Evolutionary conservation across 495 filamentous ascomycete species (phyloP).

Genomic region (Aspergillus kassunensis): DNA sequence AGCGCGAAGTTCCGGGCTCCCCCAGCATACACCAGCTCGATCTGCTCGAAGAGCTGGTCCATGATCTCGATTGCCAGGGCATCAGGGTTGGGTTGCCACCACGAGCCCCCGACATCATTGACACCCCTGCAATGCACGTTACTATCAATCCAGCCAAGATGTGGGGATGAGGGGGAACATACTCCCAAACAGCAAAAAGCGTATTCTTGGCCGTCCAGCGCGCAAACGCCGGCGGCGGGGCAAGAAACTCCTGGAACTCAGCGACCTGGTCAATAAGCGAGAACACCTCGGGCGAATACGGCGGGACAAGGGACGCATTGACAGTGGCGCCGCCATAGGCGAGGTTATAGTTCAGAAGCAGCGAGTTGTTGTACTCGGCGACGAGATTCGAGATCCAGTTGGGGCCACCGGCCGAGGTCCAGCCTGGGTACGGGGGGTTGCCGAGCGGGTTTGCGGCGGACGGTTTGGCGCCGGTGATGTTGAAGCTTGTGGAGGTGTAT

Average conservation of each 20-base stretch:
- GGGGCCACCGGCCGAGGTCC: constrained; percentile 4
- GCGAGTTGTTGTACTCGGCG: constrained; percentile 6
- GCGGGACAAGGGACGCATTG: constrained; percentile 7
- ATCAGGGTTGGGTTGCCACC: constrained; percentile 7
- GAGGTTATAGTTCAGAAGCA: constrained; percentile 11
- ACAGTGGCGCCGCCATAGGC: constrained; percentile 12
- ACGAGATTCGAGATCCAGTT: constrained; percentile 12
- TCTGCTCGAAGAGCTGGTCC: constrained; percentile 8
- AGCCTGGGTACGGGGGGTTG: constrained; percentile 11
- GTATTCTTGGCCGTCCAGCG: constrained; percentile 5
- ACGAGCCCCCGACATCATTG: constrained; percentile 8
- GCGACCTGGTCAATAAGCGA: constrained; percentile 12
- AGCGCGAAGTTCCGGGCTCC: constrained; percentile 8
- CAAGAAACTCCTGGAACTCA: constrained; percentile 1
- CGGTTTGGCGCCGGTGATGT: constrained; percentile 9
- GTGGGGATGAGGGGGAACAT: neutral
- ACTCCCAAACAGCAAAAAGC: constrained; percentile 8
- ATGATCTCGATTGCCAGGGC: constrained; percentile 5
- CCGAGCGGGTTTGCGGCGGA: constrained; percentile 11
- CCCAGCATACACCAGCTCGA: constrained; percentile 6
- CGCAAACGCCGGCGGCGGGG: neutral
- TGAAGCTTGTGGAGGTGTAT: constrained; percentile 11
- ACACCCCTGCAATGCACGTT: neutral
- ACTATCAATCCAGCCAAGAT: neutral
- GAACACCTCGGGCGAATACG: constrained; percentile 6